Evolutionary conservation across 2,329 filamentous ascomycete species (phyloP).

Genomic region (Hypoxylon sp.): DNA sequence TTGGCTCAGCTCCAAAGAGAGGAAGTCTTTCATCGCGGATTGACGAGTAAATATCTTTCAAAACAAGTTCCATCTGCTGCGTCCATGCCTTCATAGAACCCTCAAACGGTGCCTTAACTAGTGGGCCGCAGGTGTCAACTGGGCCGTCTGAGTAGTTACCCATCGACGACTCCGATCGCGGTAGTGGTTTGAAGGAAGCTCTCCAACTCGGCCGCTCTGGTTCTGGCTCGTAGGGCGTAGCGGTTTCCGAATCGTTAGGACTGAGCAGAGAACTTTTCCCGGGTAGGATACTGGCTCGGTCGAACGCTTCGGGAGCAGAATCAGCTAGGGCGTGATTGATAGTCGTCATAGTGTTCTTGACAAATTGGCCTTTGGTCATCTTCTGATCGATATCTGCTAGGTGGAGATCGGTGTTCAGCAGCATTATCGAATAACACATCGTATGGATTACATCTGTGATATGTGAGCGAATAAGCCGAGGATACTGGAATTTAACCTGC

Average conservation of each 20-base stretch:
- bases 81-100: slow-evolving; percentile 87
- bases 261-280: slow-evolving; percentile 53
- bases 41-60: slow-evolving; percentile 91
- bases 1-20: slow-evolving; percentile 76
- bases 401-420: slow-evolving; percentile 96
- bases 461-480: slow-evolving; percentile 43
- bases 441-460: slow-evolving; percentile 89
- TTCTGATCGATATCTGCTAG: slow-evolving; percentile 94
- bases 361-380: slow-evolving; percentile 94
- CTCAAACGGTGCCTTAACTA: slow-evolving; percentile 82
- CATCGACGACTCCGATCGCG: slow-evolving; percentile 60
- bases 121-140: slow-evolving; percentile 74
- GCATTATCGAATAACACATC: slow-evolving; percentile 94
- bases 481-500: slow-evolving; percentile 48
- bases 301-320: slow-evolving; percentile 75
- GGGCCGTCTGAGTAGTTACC: slow-evolving; percentile 52
- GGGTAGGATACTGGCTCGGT: slow-evolving; percentile 68
- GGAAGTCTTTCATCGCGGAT: slow-evolving; percentile 90
- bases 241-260: slow-evolving; percentile 45
- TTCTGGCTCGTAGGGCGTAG: slow-evolving; percentile 42
- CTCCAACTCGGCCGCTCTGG: slow-evolving; percentile 49
- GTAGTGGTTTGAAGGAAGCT: slow-evolving; percentile 64
- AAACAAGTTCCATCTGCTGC: slow-evolving; percentile 85
- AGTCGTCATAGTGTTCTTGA: slow-evolving; percentile 96
- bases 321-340: slow-evolving; percentile 82